Base-by-base conservation (phyloP, 257 asterid genomes). In the Verbascum thapsus region DNA sequence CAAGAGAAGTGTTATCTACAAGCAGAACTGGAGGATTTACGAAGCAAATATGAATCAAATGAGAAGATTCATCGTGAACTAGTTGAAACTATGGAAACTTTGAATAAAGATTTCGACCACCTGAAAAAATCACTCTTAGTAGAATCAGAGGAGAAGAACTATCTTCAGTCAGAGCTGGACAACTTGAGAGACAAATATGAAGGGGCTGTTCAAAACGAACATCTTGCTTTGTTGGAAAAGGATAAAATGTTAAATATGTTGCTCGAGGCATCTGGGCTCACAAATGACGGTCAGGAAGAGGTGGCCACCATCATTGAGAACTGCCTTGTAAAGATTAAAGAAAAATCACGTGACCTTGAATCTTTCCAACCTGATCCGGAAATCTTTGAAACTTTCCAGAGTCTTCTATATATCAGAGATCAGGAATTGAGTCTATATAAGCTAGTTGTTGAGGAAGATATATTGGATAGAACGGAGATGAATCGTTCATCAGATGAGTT, bases 231-330 rank as follows among this genome's bases (percentile, higher is more conserved):
- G 54, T 2, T 66, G 68, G 96, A 87, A 75, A 87, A 79, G 77
- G 88, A 76, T 70, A 71, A 64, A 67, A 70, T 84, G 13, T 55
- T 94, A 63, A 72, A 37, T 66, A 57, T 61, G 80, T 74, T 94
- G 72, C 79, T 85, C 26, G 83, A 87, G 78, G 94, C 90, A 74
- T 83, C 92, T 70, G 91, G 94, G 58, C 67, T 82, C 54, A 58
- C 83, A 73, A 56, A 72, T 17, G 76, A 72, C 56, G 61, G 38
- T 64, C 71, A 45, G 18, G 64, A 74, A 60, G 79, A 68, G 71
- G 66, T 61, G 69, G 64, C 70, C 39, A 51, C 66, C 62, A 73
- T 81, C 42, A 23, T 90, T 68, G 77, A 78, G 22, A 69, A 58
- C 72, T 90, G 97, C 63, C 68, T 94, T 32, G 76, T 67, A 54